phyloP scores from a whole-genome alignment of 768 basidiomycete species.

The Lyophyllum atratum region DNA sequence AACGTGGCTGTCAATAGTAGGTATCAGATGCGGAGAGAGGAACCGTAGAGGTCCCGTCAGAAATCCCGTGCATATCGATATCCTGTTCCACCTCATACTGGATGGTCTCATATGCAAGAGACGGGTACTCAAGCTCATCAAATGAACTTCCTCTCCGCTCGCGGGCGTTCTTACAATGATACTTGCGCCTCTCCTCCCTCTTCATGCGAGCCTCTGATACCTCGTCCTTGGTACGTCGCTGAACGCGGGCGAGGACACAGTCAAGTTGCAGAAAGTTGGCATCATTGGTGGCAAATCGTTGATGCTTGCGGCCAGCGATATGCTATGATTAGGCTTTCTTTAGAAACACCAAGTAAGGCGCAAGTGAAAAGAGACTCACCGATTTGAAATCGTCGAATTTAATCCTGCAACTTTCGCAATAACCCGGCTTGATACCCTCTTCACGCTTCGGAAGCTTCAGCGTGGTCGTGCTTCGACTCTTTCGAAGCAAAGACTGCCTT shows the following conservation, averaged over 20 bases:
- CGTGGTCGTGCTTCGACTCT: slow-evolving; percentile 82
- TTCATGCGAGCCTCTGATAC: slow-evolving; percentile 26
- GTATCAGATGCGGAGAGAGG: background rate
- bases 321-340: slow-evolving; percentile 52
- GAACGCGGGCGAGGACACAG: slow-evolving; percentile 64
- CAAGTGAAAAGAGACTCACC: slow-evolving; percentile 46
- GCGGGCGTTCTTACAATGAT: slow-evolving; percentile 3
- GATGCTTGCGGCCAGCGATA: slow-evolving; percentile 68
- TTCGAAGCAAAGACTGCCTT: slow-evolving; percentile 55
- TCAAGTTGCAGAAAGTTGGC: slow-evolving; percentile 83
- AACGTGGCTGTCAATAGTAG: background rate
- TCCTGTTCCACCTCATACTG: background rate
- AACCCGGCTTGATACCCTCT: slow-evolving; percentile 90
- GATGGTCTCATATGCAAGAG: background rate
- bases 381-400: slow-evolving; percentile 87
- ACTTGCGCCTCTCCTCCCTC: slow-evolving; percentile 16
- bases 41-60: background rate
- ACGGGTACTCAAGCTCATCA: background rate
- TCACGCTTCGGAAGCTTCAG: slow-evolving; percentile 75
- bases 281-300: slow-evolving; percentile 77
- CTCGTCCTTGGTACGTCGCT: slow-evolving; percentile 40
- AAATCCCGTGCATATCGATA: slow-evolving; percentile 1
- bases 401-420: slow-evolving; percentile 93
- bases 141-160: background rate
- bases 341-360: slow-evolving; percentile 3